A percentile compares a stretch with the other conserved stretches of the same genome.
These are phyloP conservation scores for Graphiopsis chlorocephala DNA, from an alignment of 2,329 filamentous ascomycete genomes.

Conservation along the genomic window DNA sequence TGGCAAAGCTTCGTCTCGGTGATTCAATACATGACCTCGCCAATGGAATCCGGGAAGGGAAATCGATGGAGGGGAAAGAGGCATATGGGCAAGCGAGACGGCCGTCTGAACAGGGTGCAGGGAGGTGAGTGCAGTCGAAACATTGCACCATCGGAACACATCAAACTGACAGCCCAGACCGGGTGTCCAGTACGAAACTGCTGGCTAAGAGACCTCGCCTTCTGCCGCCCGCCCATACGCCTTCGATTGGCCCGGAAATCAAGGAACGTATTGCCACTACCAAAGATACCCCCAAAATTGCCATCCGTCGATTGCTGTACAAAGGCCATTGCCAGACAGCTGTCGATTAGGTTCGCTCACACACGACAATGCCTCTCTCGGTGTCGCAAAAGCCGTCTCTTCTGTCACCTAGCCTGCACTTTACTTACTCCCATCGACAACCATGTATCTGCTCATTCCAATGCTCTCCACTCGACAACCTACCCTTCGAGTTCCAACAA, in stretches of 20 bases:
- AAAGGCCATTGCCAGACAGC: neutral
- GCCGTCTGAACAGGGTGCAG: neutral
- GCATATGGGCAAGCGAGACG: neutral
- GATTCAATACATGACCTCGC: neutral
- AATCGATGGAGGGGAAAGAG: neutral
- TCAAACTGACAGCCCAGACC: neutral
- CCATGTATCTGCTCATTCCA: neutral
- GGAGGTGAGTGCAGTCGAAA: neutral
- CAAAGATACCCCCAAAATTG: neutral
- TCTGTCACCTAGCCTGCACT: neutral
- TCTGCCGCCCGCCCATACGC: neutral
- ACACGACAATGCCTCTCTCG: neutral
- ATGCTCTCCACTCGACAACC: neutral
- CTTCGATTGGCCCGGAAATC: neutral
- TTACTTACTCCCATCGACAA: neutral
- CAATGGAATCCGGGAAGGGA: neutral
- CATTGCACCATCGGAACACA: neutral
- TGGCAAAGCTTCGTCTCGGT: conserved; percentile 9
- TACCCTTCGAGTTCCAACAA: neutral
- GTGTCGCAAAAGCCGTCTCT: neutral
- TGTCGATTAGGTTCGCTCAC: neutral
- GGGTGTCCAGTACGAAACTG: neutral
- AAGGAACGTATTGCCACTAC: neutral
- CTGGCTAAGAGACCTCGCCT: neutral
- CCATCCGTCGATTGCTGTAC: neutral